Percentiles rank a stretch among this genome's conserved stretches.
These are phyloP conservation scores for Guadua angustifolia DNA, from an alignment of 176 grass and related monocot species.

Conservation along the genomic window DNA sequence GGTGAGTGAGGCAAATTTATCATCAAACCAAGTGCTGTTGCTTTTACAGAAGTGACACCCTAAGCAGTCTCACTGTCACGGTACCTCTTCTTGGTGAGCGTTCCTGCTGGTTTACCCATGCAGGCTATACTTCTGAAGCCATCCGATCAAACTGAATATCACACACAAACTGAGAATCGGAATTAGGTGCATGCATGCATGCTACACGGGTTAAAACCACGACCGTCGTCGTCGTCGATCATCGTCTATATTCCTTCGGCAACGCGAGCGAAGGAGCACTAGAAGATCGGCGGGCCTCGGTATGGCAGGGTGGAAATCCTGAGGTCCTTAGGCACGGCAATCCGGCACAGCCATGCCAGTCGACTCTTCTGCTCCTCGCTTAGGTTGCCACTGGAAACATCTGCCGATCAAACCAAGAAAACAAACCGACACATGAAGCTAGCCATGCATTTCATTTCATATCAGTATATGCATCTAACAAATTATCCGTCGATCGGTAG, in stretches of 20 bases:
- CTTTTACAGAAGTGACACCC: no score
- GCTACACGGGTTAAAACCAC: constrained; percentile 25
- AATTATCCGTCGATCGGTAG: no score
- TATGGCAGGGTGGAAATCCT: constrained; percentile 55
- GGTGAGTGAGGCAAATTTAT: no score
- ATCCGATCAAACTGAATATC: no score
- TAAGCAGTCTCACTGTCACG: no score
- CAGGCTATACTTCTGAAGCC: no score
- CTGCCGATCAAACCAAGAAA: neutral
- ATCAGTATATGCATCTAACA: no score
- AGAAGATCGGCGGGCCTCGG: constrained; percentile 43
- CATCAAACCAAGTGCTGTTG: no score
- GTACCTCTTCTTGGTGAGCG: no score
- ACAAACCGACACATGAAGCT: neutral
- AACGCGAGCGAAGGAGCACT: neutral
- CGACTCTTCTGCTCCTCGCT: neutral
- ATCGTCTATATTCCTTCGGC: no score
- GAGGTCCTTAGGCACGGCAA: constrained; percentile 43
- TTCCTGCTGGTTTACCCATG: no score
- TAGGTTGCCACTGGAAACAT: neutral
- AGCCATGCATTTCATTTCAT: no score
- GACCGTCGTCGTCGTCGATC: neutral
- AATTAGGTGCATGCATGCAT: neutral
- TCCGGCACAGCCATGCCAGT: constrained; percentile 57
- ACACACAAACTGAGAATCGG: neutral